Percentiles rank a stretch among this genome's conserved stretches.
phyloP scores from a whole-genome alignment of 495 filamentous ascomycete species.

The Penicillium paxilli region DNA sequence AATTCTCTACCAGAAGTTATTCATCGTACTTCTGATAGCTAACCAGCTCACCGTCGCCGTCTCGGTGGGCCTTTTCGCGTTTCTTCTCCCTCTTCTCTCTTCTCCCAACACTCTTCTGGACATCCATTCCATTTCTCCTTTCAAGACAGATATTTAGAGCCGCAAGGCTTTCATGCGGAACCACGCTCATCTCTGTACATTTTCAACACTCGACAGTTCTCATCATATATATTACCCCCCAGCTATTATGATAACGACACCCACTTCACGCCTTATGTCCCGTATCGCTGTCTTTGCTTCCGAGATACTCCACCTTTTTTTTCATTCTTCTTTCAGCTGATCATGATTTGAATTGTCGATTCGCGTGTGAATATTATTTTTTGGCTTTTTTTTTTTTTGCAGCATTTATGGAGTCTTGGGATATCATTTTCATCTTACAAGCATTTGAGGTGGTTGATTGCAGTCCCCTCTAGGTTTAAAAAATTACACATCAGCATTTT shows the following conservation, averaged over 20 bases:
- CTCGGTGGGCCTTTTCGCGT: too few relatives aligned
- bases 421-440: neutral
- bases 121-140: neutral
- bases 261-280: neutral
- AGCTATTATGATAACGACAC: slow-evolving; percentile 7
- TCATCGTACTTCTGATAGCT: too few relatives aligned
- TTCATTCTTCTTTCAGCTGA: neutral
- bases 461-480: neutral
- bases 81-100: too few relatives aligned
- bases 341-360: neutral
- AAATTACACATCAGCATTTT: neutral
- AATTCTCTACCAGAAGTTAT: too few relatives aligned
- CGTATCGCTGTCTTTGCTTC: neutral
- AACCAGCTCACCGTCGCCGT: too few relatives aligned
- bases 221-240: neutral
- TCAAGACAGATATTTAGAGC: neutral
- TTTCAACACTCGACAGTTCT: neutral
- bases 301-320: neutral
- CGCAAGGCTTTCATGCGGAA: neutral
- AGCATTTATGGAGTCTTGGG: neutral
- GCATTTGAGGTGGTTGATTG: neutral
- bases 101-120: too few relatives aligned
- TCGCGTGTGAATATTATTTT: neutral
- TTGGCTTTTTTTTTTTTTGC: neutral
- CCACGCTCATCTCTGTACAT: slow-evolving; percentile 1